Conservation (phyloP, 108 stramenopile genomes). For the Schizochytrium sp. region DNA sequence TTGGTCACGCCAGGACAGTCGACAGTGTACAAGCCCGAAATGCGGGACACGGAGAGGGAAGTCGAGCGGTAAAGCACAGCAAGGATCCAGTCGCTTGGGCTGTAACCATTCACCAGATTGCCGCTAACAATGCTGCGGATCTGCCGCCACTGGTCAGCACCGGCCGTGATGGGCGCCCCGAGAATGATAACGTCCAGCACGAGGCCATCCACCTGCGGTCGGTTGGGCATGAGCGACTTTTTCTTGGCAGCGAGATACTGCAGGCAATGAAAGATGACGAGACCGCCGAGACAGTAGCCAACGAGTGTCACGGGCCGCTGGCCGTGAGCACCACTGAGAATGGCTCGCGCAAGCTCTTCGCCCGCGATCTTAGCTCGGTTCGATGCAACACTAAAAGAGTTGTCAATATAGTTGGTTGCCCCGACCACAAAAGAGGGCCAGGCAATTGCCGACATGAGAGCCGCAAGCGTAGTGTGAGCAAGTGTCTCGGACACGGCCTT, state of each 20-base stretch:
- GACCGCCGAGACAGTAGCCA: conserved; percentile 87
- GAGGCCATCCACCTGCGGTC: neutral
- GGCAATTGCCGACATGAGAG: conserved; percentile 64
- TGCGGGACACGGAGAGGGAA: neutral
- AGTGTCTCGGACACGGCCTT: neutral
- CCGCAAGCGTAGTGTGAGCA: conserved; percentile 53
- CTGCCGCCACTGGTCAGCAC: conserved; percentile 52
- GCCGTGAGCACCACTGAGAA: conserved; percentile 64
- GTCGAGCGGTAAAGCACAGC: conserved; percentile 73
- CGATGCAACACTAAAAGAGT: conserved; percentile 76
- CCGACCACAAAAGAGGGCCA: conserved; percentile 62
- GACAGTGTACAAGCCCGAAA: neutral
- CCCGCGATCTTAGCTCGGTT: conserved; percentile 81
- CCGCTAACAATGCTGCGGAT: conserved; percentile 75
- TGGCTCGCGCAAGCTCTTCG: conserved; percentile 68
- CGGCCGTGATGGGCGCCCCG: conserved; percentile 17
- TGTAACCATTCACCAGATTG: conserved; percentile 83
- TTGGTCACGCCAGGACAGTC: neutral
- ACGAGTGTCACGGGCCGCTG: conserved; percentile 79
- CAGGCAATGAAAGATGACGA: conserved; percentile 79
- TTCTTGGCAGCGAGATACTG: conserved; percentile 63
- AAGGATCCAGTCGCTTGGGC: conserved; percentile 74
- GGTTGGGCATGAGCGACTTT: neutral
- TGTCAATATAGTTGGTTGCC: conserved; percentile 73
- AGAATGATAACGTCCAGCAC: conserved; percentile 10